phyloP scores from a whole-genome alignment of 305 asterid species.

The Lippia alba region DNA sequence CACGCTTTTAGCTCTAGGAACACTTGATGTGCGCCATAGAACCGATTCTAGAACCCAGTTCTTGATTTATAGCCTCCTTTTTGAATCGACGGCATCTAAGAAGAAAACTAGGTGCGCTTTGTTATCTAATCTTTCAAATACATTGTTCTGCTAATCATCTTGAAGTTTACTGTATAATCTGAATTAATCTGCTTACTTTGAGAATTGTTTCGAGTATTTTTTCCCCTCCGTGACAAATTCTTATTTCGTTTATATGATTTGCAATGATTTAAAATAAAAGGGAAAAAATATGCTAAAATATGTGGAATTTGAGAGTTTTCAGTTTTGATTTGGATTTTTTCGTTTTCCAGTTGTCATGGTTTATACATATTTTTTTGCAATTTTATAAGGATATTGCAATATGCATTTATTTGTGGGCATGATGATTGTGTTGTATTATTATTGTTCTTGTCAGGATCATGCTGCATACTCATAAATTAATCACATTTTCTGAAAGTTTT shows the following conservation, averaged over 20 bases:
- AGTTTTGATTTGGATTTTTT: neutral
- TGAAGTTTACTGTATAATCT: conserved; percentile 1
- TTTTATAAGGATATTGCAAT: neutral
- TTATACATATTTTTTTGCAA: neutral
- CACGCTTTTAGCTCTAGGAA: conserved; percentile 6
- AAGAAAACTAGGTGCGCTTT: neutral
- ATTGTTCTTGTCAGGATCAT: neutral
- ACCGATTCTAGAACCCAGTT: neutral
- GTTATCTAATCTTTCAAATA: neutral
- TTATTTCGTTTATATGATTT: neutral
- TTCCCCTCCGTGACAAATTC: neutral
- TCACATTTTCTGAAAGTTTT: neutral
- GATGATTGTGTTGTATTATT: neutral
- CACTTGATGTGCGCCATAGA: neutral
- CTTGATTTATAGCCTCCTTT: neutral
- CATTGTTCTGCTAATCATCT: neutral
- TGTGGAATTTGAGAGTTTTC: neutral
- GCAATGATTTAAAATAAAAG: neutral
- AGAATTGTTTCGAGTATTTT: neutral
- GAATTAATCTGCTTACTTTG: neutral
- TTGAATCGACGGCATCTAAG: neutral
- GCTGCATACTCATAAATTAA: neutral
- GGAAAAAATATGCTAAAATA: neutral
- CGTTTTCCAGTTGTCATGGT: neutral
- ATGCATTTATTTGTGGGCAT: neutral